These are phyloP conservation scores for Neurospora tetraspora DNA, from an alignment of 495 filamentous ascomycete genomes.

Conservation along the genomic window DNA sequence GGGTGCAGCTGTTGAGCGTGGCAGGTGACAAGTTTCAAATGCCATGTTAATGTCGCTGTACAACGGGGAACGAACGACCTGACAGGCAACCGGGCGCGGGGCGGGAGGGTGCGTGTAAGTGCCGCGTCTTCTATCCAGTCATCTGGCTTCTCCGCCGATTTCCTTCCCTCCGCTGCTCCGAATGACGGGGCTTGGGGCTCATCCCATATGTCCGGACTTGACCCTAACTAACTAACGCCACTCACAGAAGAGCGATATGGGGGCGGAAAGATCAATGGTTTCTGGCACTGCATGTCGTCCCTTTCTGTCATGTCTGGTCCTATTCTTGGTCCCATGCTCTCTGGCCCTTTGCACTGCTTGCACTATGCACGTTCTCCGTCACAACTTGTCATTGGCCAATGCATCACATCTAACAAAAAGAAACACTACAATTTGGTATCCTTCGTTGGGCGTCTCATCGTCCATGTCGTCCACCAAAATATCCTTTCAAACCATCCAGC, in stretches of 20 bases:
- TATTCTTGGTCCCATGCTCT: neutral
- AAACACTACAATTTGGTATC: neutral
- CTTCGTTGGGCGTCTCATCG: neutral
- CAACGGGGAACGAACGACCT: neutral
- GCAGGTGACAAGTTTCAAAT: neutral
- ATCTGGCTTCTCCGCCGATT: neutral
- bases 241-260: neutral
- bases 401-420: neutral
- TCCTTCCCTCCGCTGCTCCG: slow-evolving; percentile 9
- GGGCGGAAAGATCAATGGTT: neutral
- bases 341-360: neutral
- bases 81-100: neutral
- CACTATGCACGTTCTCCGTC: neutral
- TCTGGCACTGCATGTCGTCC: neutral
- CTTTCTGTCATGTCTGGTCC: neutral
- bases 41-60: neutral
- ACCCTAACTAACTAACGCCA: no score
- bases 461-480: neutral
- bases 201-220: slow-evolving; percentile 4
- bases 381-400: neutral
- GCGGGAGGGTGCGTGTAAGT: neutral
- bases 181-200: slow-evolving; percentile 4
- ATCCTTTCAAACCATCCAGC: neutral
- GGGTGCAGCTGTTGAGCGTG: neutral
- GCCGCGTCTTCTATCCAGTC: neutral